phyloP scores from a whole-genome alignment of 179 eudicot species.

The Vitellaria paradoxa region DNA sequence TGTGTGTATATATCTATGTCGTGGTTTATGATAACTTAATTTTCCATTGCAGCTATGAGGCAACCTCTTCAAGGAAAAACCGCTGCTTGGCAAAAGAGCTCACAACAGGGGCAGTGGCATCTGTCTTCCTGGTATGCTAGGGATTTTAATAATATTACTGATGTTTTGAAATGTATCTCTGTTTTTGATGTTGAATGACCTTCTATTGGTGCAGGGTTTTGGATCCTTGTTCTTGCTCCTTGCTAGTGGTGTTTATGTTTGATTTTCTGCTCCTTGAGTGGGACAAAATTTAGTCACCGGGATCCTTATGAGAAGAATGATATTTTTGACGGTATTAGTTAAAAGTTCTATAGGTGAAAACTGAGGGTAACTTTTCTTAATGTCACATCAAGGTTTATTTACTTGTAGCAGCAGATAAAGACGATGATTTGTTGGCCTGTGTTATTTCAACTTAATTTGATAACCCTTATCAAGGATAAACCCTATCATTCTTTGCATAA shows the following conservation, averaged over 20 bases:
- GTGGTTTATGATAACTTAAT: not conserved
- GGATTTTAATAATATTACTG: not conserved
- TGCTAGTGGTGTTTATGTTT: conserved; percentile 90
- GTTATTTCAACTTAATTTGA: conserved; percentile 4
- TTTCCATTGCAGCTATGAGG: conserved; percentile 66
- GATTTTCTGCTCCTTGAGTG: conserved; percentile 14
- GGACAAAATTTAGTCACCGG: not conserved
- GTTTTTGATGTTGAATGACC: conserved; percentile 2
- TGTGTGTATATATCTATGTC: not conserved
- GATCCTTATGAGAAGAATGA: not conserved
- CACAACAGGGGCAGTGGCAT: conserved; percentile 73
- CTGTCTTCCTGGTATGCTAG: conserved; percentile 74
- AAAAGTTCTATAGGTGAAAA: not conserved
- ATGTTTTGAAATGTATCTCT: not conserved
- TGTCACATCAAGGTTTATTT: not conserved
- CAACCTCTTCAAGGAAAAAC: conserved; percentile 84
- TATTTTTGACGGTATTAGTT: conserved; percentile 11
- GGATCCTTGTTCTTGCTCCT: conserved; percentile 96
- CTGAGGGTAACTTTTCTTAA: not conserved
- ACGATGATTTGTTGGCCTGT: not conserved
- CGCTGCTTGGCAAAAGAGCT: conserved; percentile 86
- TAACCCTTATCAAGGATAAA: too few species aligned
- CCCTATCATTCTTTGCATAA: too few species aligned
- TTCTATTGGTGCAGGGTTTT: conserved; percentile 69
- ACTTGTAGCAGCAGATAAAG: not conserved